phyloP scores from a whole-genome alignment of 768 basidiomycete species.

The Hypsizygus marmoreus region DNA sequence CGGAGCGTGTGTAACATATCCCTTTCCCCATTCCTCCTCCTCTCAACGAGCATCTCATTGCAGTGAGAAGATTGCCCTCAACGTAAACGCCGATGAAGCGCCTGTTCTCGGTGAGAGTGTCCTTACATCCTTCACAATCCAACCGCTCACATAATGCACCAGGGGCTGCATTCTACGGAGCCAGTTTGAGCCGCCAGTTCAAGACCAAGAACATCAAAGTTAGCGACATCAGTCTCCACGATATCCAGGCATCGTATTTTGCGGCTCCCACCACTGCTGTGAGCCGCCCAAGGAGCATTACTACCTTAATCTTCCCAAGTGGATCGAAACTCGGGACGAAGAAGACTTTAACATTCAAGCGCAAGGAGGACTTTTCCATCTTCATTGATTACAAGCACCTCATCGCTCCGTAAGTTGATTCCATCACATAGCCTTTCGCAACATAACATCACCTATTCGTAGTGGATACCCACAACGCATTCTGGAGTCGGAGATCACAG shows the following conservation, averaged over 20 bases:
- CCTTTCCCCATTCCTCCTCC: neutral
- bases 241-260: slow-evolving; percentile 78
- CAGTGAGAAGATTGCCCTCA: slow-evolving; percentile 85
- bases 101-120: slow-evolving; percentile 71
- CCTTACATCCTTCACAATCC: neutral
- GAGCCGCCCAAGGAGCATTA: slow-evolving; percentile 65
- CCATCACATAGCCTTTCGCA: neutral
- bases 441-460: slow-evolving; percentile 6
- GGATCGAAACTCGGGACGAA: slow-evolving; percentile 78
- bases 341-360: slow-evolving; percentile 86
- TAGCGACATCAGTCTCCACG: slow-evolving; percentile 68
- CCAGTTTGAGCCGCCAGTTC: slow-evolving; percentile 85
- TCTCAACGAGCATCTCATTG: neutral
- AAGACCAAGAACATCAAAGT: slow-evolving; percentile 94
- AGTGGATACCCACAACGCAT: slow-evolving; percentile 78
- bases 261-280: slow-evolving; percentile 56
- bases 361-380: slow-evolving; percentile 81
- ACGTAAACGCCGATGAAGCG: slow-evolving; percentile 97
- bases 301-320: slow-evolving; percentile 73
- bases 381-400: slow-evolving; percentile 74
- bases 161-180: slow-evolving; percentile 90
- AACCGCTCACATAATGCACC: slow-evolving; percentile 8
- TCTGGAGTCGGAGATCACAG: slow-evolving; percentile 69
- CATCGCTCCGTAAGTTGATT: slow-evolving; percentile 55
- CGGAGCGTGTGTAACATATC: slow-evolving; percentile 61